phyloP scores from a whole-genome alignment of 2,329 filamentous ascomycete species.

The Calonectria pteridis region DNA sequence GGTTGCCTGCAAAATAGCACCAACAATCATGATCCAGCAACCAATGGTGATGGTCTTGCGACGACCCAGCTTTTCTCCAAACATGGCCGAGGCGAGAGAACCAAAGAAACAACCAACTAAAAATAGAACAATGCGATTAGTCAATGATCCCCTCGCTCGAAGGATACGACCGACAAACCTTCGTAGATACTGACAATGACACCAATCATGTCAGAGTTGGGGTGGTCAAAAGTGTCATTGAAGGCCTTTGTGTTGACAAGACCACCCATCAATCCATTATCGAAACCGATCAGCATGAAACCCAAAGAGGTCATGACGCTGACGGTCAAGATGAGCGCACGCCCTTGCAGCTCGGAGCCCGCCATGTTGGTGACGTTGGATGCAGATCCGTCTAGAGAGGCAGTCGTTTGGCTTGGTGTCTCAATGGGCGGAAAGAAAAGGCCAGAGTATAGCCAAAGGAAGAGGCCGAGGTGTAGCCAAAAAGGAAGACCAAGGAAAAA shows the following conservation, averaged over 20 bases:
- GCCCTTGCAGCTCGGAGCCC: constrained; percentile 45
- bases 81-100: constrained; percentile 47
- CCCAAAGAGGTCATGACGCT: constrained; percentile 59
- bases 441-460: not conserved
- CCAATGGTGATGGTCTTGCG: constrained; percentile 57
- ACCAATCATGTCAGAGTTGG: constrained; percentile 56
- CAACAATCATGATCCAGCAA: constrained; percentile 58
- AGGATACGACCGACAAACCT: constrained; percentile 30
- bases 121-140: not conserved
- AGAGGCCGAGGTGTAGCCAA: not conserved
- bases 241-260: constrained; percentile 56
- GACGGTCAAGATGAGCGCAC: constrained; percentile 55
- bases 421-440: not conserved
- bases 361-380: constrained; percentile 14
- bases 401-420: not conserved
- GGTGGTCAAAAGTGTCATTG: constrained; percentile 54
- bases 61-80: constrained; percentile 59
- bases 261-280: constrained; percentile 60
- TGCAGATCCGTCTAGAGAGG: not conserved
- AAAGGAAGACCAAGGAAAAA: not conserved
- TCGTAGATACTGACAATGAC: constrained; percentile 62
- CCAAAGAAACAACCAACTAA: constrained; percentile 48
- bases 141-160: not conserved
- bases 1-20: constrained; percentile 59
- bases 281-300: constrained; percentile 62